Percentiles rank a stretch among this genome's conserved stretches.
Conservation (phyloP, 1,284 basidiomycete species). For the Marasmius fiardii region DNA sequence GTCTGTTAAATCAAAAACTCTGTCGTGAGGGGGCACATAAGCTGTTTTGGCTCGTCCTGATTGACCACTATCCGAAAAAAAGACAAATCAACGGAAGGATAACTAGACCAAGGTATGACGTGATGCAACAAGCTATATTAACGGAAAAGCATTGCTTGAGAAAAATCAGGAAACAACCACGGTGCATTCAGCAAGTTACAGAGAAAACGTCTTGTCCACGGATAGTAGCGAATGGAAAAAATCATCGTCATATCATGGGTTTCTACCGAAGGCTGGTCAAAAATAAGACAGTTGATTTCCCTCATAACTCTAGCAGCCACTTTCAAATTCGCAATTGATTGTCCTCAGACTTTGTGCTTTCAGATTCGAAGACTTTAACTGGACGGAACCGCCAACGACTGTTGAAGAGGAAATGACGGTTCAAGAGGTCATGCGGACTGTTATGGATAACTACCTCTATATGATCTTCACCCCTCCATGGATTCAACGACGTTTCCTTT, state of each 20-base stretch:
- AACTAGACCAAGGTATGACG: neutral
- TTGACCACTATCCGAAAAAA: conserved; percentile 22
- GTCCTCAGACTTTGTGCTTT: conserved; percentile 11
- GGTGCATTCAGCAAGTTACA: neutral
- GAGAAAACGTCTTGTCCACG: neutral
- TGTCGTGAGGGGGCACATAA: neutral
- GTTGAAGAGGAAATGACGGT: conserved; percentile 5
- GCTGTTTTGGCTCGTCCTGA: conserved; percentile 14
- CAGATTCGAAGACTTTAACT: conserved; percentile 9
- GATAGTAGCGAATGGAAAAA: neutral
- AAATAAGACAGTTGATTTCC: neutral
- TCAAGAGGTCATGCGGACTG: conserved; percentile 10
- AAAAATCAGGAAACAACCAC: neutral
- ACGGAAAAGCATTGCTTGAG: neutral
- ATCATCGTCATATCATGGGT: neutral
- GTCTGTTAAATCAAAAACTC: neutral
- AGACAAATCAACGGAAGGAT: neutral
- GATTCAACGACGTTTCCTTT: too few relatives aligned
- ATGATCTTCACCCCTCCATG: conserved; percentile 9
- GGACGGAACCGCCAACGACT: conserved; percentile 8
- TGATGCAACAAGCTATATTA: neutral
- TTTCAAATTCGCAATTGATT: conserved; percentile 11
- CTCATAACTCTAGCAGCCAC: conserved; percentile 4
- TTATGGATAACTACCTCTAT: conserved; percentile 8
- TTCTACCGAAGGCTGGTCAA: neutral